phyloP scores from a whole-genome alignment of 257 asterid genomes.

The Hygrophila difformis region DNA sequence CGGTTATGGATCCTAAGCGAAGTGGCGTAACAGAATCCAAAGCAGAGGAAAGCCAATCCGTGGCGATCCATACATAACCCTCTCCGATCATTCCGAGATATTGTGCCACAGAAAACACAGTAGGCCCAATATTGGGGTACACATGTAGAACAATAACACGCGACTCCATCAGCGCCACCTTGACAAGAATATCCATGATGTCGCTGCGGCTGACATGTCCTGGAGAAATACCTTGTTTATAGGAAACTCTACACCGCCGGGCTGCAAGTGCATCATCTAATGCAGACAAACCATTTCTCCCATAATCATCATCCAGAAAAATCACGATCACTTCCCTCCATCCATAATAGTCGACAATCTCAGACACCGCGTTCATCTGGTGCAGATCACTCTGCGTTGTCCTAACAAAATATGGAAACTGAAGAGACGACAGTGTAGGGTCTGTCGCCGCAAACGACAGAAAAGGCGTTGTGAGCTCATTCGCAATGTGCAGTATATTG shows the following conservation, averaged over 20 bases:
- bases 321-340: constrained; percentile 73
- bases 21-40: constrained; percentile 17
- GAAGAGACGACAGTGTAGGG: constrained; percentile 70
- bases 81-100: constrained; percentile 64
- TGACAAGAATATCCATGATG: constrained; percentile 49
- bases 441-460: constrained; percentile 82
- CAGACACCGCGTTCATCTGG: constrained; percentile 75
- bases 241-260: constrained; percentile 42
- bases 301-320: constrained; percentile 67
- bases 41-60: constrained; percentile 71
- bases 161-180: constrained; percentile 50
- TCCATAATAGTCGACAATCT: constrained; percentile 46
- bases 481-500: constrained; percentile 51
- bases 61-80: constrained; percentile 73
- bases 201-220: constrained; percentile 24
- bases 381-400: constrained; percentile 67
- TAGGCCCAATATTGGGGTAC: constrained; percentile 32
- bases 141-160: constrained; percentile 69
- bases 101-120: constrained; percentile 39
- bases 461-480: constrained; percentile 71
- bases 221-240: constrained; percentile 47
- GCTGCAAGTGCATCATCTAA: constrained; percentile 59
- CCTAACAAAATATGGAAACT: constrained; percentile 70
- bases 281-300: constrained; percentile 67
- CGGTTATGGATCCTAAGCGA: constrained; percentile 11